phyloP scores from a whole-genome alignment of 345 rosid species.

The Euclidium syriacum region DNA sequence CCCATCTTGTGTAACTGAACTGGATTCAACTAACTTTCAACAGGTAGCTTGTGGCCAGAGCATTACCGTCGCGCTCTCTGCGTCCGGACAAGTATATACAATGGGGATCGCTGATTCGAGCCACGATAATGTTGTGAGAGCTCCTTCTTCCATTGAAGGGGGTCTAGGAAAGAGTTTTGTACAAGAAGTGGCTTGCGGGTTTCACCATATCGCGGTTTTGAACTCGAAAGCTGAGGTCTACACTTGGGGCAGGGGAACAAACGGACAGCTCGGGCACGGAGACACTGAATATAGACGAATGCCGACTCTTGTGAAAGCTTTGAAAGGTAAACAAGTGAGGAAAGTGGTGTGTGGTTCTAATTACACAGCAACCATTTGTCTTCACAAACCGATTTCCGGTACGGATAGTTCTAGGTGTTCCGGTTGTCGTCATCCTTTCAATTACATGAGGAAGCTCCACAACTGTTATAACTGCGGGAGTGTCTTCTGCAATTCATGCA shows the following conservation, averaged over 20 bases:
- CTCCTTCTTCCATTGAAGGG: constrained; percentile 46
- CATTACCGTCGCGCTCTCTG: constrained; percentile 47
- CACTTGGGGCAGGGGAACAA: constrained; percentile 65
- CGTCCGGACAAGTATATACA: constrained; percentile 43
- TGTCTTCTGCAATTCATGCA: constrained; percentile 54
- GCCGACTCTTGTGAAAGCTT: constrained; percentile 55
- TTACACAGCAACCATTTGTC: constrained; percentile 55
- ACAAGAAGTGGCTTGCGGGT: constrained; percentile 58
- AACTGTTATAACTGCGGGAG: constrained; percentile 64
- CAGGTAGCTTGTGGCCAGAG: constrained; percentile 64
- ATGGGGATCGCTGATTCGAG: constrained; percentile 53
- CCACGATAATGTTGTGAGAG: constrained; percentile 37
- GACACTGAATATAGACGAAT: constrained; percentile 36
- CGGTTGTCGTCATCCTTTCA: constrained; percentile 46
- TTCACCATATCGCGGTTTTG: constrained; percentile 52
- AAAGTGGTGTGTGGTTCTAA: constrained; percentile 51
- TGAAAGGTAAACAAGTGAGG: constrained; percentile 53
- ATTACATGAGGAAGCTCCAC: constrained; percentile 53
- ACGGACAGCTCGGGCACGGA: constrained; percentile 63
- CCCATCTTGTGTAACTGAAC: constrained; percentile 44
- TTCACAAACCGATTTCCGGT: constrained; percentile 44
- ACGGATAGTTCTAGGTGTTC: constrained; percentile 48
- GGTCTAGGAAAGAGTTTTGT: constrained; percentile 39
- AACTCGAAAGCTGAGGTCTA: constrained; percentile 57
- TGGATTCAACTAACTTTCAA: constrained; percentile 43